A percentile compares a stretch with the other conserved stretches of the same genome.
These are phyloP conservation scores for Pyrus hybrid DNA, from an alignment of 331 rosid species.

Conservation along the genomic window DNA sequence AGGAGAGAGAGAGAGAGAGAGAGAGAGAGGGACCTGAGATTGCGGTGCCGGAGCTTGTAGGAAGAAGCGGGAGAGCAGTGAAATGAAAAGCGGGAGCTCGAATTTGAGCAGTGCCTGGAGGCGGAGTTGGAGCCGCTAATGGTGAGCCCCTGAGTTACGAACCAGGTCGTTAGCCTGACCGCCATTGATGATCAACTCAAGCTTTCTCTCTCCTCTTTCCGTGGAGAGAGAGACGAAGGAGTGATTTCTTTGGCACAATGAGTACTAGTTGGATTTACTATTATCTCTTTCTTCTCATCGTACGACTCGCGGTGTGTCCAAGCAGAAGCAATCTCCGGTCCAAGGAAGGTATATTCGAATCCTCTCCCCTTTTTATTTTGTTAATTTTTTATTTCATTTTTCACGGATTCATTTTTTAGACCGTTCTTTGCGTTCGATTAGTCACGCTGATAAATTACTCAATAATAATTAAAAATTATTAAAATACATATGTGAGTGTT, in stretches of 20 bases:
- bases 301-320: background rate
- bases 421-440: too few species aligned
- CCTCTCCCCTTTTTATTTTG: background rate
- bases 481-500: too few species aligned
- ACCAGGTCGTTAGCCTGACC: constrained; percentile 51
- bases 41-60: constrained; percentile 46
- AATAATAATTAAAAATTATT: too few species aligned
- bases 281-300: background rate
- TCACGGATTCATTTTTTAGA: background rate
- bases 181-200: constrained; percentile 36
- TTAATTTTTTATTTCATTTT: background rate
- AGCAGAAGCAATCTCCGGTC: background rate
- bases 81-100: constrained; percentile 20
- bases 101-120: constrained; percentile 12
- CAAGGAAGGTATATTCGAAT: background rate
- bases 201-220: background rate
- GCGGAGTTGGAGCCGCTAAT: constrained; percentile 8
- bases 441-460: too few species aligned
- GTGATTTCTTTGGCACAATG: constrained; percentile 11
- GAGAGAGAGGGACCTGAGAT: constrained; percentile 34
- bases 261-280: background rate
- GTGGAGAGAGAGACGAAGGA: background rate
- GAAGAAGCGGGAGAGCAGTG: constrained; percentile 40
- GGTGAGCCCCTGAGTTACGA: constrained; percentile 42
- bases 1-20: background rate